Conservation (phyloP, 1,284 basidiomycete genomes). For the Moesziomyces parantarcticus region DNA sequence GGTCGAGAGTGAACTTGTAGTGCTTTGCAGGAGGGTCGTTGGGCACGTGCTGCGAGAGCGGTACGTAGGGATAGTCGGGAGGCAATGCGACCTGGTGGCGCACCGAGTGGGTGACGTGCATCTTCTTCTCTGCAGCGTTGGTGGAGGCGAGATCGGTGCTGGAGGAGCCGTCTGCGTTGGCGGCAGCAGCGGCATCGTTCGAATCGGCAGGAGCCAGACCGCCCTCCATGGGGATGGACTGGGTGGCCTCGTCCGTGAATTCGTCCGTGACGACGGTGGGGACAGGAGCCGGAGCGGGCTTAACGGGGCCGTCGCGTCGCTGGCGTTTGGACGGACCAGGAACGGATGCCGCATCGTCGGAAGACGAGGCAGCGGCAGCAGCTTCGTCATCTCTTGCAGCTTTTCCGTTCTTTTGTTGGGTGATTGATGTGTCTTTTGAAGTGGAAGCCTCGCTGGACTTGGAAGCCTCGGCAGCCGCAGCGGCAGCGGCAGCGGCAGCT, state of each 20-base stretch:
- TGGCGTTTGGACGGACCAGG: slow-evolving; percentile 46
- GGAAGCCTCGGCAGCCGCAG: slow-evolving; percentile 14
- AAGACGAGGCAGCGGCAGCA: not conserved
- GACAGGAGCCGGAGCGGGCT: slow-evolving; percentile 28
- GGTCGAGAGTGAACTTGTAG: slow-evolving; percentile 97
- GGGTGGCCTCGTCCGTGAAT: slow-evolving; percentile 51
- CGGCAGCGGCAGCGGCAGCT: slow-evolving; percentile 22
- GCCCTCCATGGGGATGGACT: slow-evolving; percentile 28
- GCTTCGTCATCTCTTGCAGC: slow-evolving; percentile 5
- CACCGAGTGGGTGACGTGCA: slow-evolving; percentile 70
- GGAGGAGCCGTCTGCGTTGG: slow-evolving; percentile 8
- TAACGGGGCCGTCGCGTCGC: slow-evolving; percentile 19
- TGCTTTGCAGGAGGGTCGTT: slow-evolving; percentile 88
- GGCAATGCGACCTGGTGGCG: slow-evolving; percentile 96
- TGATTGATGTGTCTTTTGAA: not conserved
- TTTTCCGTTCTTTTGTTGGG: not conserved
- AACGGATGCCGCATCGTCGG: slow-evolving; percentile 19
- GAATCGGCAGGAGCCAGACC: slow-evolving; percentile 26
- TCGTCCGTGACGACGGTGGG: slow-evolving; percentile 57
- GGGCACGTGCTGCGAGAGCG: slow-evolving; percentile 91
- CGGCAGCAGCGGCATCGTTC: not conserved
- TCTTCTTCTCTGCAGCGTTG: slow-evolving; percentile 40
- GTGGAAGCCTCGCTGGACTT: slow-evolving; percentile 1
- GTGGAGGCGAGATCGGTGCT: slow-evolving; percentile 11
- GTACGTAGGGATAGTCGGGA: slow-evolving; percentile 87